Conservation (phyloP, 2,329 filamentous ascomycete genomes). For the Clarireedia homoeocarpa region DNA sequence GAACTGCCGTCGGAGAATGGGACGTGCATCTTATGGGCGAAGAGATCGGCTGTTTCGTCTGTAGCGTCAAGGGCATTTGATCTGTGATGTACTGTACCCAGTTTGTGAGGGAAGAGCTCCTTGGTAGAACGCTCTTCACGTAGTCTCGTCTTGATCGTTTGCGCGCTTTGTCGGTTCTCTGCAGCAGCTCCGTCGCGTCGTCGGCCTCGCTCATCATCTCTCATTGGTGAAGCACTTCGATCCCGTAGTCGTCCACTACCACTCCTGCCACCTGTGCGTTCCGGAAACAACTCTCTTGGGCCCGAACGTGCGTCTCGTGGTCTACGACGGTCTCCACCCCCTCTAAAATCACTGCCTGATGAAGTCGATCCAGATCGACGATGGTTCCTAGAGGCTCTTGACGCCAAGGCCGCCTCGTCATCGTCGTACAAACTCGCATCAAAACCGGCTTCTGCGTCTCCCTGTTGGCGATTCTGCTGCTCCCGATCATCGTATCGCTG, state of each 20-base stretch:
- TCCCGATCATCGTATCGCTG: slow-evolving; percentile 37
- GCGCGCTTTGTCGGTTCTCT: slow-evolving; percentile 38
- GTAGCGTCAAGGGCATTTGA: slow-evolving; percentile 45
- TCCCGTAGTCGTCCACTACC: slow-evolving; percentile 25
- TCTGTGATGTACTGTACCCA: slow-evolving; percentile 36
- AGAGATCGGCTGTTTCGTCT: slow-evolving; percentile 45
- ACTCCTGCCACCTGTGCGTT: slow-evolving; percentile 21
- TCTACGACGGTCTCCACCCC: not conserved
- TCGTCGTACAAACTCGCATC: slow-evolving; percentile 82
- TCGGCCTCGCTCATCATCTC: slow-evolving; percentile 32
- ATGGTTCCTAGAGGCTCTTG: slow-evolving; percentile 27
- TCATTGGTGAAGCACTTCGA: slow-evolving; percentile 29
- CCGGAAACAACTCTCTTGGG: slow-evolving; percentile 56
- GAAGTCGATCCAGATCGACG: slow-evolving; percentile 27
- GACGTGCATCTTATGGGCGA: slow-evolving; percentile 40
- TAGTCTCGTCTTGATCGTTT: slow-evolving; percentile 34
- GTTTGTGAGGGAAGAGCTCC: slow-evolving; percentile 50
- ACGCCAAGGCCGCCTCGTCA: slow-evolving; percentile 34
- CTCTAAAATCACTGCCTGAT: slow-evolving; percentile 27
- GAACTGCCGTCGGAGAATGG: slow-evolving; percentile 40
- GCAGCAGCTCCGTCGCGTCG: slow-evolving; percentile 19
- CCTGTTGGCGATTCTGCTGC: slow-evolving; percentile 33
- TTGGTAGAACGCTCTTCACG: slow-evolving; percentile 18
- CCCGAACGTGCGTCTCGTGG: slow-evolving; percentile 9
- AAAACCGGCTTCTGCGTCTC: slow-evolving; percentile 50